Conservation (phyloP, 1,284 basidiomycete species). For the Cutaneotrichosporon sp. region DNA sequence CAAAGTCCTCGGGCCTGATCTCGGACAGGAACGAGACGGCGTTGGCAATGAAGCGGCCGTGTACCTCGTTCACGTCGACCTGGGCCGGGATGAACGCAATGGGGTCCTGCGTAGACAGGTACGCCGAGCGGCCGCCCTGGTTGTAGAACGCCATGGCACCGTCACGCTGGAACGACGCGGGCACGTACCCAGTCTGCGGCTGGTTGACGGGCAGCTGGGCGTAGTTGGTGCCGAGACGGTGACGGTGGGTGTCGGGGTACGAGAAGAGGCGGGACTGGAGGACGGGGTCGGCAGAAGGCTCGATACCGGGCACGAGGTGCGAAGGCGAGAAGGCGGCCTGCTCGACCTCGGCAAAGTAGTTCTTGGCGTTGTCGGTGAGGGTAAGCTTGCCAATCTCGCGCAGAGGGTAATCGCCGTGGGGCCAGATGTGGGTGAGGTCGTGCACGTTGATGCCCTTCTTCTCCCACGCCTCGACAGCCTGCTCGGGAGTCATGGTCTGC, state of each 20-base stretch:
- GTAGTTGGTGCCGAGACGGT: constrained; percentile 67
- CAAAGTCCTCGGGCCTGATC: constrained; percentile 79
- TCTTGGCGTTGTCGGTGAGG: constrained; percentile 72
- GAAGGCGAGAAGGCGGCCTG: constrained; percentile 63
- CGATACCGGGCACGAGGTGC: constrained; percentile 78
- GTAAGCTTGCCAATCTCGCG: constrained; percentile 78
- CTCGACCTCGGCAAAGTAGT: constrained; percentile 64
- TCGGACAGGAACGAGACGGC: constrained; percentile 69
- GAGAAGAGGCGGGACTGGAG: constrained; percentile 90
- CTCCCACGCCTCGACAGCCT: constrained; percentile 77
- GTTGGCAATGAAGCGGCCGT: constrained; percentile 70
- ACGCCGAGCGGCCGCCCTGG: constrained; percentile 79
- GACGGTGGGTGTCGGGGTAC: constrained; percentile 89
- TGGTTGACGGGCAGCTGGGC: constrained; percentile 82
- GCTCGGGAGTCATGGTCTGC: constrained; percentile 81
- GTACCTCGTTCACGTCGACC: constrained; percentile 48
- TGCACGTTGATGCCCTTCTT: constrained; percentile 52
- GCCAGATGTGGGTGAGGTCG: constrained; percentile 87
- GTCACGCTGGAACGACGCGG: constrained; percentile 73
- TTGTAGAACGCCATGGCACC: constrained; percentile 59
- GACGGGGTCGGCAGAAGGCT: constrained; percentile 82
- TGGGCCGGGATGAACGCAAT: constrained; percentile 31
- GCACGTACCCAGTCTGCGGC: constrained; percentile 56
- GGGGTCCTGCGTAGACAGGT: constrained; percentile 63
- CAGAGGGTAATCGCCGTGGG: constrained; percentile 77